phyloP scores from a whole-genome alignment of 108 stramenopile genomes.

The Nitzschia sp. region DNA sequence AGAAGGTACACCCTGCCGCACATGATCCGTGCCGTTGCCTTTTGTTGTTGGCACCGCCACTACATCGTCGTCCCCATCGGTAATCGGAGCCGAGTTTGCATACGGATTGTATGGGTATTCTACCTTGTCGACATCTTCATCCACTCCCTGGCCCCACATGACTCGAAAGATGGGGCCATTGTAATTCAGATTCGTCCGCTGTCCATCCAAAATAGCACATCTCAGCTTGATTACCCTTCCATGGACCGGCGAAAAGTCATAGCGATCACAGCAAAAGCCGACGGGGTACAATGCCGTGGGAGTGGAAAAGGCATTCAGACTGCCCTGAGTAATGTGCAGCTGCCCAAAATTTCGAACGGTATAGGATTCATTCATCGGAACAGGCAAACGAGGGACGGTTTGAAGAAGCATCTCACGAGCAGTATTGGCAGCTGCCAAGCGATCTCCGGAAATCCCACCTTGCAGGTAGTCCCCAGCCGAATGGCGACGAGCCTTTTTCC shows the following conservation, averaged over 20 bases:
- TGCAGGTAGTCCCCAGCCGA: constrained; percentile 13
- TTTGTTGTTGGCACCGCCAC: constrained; percentile 35
- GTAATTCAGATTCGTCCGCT: constrained; percentile 21
- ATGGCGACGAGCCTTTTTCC: constrained; percentile 18
- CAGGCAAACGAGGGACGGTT: constrained; percentile 59
- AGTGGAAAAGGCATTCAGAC: constrained; percentile 46
- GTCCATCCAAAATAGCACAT: constrained; percentile 80
- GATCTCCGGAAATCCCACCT: constrained; percentile 41
- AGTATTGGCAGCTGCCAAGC: constrained; percentile 54
- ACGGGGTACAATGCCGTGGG: constrained; percentile 66
- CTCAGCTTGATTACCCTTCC: constrained; percentile 77
- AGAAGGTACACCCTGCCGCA: constrained; percentile 21
- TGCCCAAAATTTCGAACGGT: constrained; percentile 74
- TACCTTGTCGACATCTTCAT: constrained; percentile 54
- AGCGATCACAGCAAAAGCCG: constrained; percentile 85
- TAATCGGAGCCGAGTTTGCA: constrained; percentile 47
- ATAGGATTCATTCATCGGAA: constrained; percentile 47
- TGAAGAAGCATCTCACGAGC: constrained; percentile 55
- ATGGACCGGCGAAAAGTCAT: constrained; percentile 79
- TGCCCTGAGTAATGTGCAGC: constrained; percentile 38
- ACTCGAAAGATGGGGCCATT: constrained; percentile 82
- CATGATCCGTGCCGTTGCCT: neutral
- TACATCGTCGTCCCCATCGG: constrained; percentile 22
- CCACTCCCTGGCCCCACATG: constrained; percentile 86
- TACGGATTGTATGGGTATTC: constrained; percentile 67